These are phyloP conservation scores for Colletotrichum sublineola DNA, from an alignment of 2,329 filamentous ascomycete species.

Conservation along the genomic window DNA sequence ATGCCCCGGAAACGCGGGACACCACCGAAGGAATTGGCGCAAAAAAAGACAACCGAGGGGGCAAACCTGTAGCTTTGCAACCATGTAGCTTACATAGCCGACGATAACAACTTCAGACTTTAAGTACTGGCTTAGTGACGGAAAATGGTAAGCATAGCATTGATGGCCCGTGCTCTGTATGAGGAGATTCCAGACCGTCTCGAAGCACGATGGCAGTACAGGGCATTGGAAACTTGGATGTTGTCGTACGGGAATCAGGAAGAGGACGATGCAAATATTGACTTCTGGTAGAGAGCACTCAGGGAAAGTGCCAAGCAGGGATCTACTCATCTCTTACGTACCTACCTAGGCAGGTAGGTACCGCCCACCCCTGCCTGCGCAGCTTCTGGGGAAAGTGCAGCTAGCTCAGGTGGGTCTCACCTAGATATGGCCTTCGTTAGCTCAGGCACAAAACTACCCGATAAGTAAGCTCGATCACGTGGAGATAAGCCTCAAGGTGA, in stretches of 20 bases:
- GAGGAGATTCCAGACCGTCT: not conserved
- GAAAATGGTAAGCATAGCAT: not conserved
- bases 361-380: not conserved
- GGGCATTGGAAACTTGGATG: not conserved
- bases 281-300: not conserved
- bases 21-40: no score
- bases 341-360: not conserved
- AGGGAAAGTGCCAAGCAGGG: constrained; percentile 11
- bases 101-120: not conserved
- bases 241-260: not conserved
- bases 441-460: not conserved
- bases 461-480: constrained; percentile 9
- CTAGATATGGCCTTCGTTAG: not conserved
- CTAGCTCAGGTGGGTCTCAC: constrained; percentile 21
- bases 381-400: constrained; percentile 18
- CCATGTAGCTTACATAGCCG: not conserved
- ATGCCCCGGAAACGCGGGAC: no score
- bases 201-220: not conserved
- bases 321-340: not conserved
- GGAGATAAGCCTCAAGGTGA: constrained; percentile 17
- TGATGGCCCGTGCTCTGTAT: not conserved
- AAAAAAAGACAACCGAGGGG: not conserved
- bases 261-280: not conserved
- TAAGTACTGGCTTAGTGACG: not conserved
- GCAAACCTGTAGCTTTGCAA: not conserved